Base-by-base conservation (phyloP, 768 basidiomycete species). In the Phaeotremella skinneri region DNA sequence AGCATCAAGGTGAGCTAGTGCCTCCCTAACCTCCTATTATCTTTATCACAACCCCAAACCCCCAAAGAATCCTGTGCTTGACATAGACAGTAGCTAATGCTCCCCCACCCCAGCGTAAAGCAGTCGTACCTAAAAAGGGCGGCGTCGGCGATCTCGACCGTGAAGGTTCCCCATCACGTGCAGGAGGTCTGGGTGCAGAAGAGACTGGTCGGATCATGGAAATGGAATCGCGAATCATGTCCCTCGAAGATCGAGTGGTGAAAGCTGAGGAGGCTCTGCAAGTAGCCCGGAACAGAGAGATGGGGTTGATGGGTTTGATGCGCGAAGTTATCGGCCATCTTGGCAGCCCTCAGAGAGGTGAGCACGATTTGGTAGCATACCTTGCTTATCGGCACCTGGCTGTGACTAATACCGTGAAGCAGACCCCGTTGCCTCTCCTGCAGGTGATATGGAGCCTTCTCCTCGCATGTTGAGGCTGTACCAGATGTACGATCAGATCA, bases 281-380 rank as follows among this genome's bases (percentile, higher is more conserved):
- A 11, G 64, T 65, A 20, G 69, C 64, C 34, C 62, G 67, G 31
- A 64, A 34, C n/a, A 62, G 68, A 39, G 70, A 72, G 62, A 61
- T 54, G 42, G 70, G 64, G 26, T 56, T 69, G 61, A 56, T 63
- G 56, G 39, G 31, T 17, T 45, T 75, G 29, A 42, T 73, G 47
- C 62, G 69, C 37, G 71, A 73, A 20, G 61, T 75, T 9, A 57
- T 73, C 21, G 55, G 62, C 7, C 66, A 72, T 50, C 26, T 75
- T 26, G 62, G 56, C 2, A 49, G 49, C 3, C 55, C 41, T 48
- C 66, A 67, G 29, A 53, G 55, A 32, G 62, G 66, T 68, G 34
- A 59, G 62, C 60, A 14, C n/a, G 25, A 21, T 13, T 31, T 37
- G 34, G 34, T n/a, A n/a, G n/a, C 9, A 37, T 37, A 37, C 17